Conservation (phyloP, 768 basidiomycete genomes). For the Podaxis sp. region DNA sequence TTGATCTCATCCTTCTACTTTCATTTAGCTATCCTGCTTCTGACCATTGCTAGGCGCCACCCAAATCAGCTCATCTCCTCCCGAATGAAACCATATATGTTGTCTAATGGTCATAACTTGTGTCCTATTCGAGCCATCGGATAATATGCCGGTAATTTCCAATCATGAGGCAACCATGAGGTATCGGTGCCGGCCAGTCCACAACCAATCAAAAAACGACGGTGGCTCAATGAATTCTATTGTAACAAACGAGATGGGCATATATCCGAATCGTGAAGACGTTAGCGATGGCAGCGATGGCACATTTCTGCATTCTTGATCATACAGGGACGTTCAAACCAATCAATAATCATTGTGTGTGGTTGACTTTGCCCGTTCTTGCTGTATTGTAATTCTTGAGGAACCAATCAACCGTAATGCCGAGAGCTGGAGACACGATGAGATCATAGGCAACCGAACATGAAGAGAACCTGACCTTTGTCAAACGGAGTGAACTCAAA, state of each 20-base stretch:
- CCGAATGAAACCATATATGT: background rate
- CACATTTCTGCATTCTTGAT: conserved; percentile 1
- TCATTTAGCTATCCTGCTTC: background rate
- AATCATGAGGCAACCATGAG: conserved; percentile 8
- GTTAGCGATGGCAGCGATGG: background rate
- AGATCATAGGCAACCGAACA: conserved; percentile 1
- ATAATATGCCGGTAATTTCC: background rate
- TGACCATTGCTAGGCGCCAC: background rate
- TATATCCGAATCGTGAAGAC: background rate
- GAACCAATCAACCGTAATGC: conserved; percentile 86
- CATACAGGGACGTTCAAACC: background rate
- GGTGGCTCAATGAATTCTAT: background rate
- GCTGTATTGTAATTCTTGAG: conserved; percentile 75
- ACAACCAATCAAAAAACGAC: background rate
- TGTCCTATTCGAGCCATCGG: background rate
- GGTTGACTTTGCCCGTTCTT: conserved; percentile 42
- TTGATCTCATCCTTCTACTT: background rate
- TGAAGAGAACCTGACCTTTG: conserved; percentile 45
- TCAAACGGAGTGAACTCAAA: conserved; percentile 95
- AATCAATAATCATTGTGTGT: background rate
- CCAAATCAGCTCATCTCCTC: background rate
- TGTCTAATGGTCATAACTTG: background rate
- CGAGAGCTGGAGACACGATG: conserved; percentile 53
- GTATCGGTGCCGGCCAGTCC: background rate
- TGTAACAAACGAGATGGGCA: background rate